A percentile compares a stretch with the other conserved stretches of the same genome.
Evolutionary conservation across 495 filamentous ascomycete species (phyloP).

Genomic region (Penicillium ochrochloron): DNA sequence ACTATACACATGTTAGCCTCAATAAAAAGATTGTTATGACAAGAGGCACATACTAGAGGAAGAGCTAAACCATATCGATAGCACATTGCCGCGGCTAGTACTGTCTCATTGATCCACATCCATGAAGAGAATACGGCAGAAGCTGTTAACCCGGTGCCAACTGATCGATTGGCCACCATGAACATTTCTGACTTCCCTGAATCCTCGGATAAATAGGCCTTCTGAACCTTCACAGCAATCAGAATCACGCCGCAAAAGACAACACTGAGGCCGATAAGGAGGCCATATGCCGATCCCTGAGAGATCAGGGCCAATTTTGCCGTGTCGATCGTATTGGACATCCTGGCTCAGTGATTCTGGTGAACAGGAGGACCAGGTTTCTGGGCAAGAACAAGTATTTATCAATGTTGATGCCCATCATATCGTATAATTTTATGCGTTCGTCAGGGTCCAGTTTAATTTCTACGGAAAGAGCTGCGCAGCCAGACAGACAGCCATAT

Average conservation of each 20-base stretch:
- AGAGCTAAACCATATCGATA: constrained; percentile 46
- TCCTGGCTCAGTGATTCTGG: not conserved
- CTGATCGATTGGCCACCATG: constrained; percentile 55
- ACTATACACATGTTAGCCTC: constrained; percentile 29
- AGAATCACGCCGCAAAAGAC: constrained; percentile 50
- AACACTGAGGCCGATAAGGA: constrained; percentile 48
- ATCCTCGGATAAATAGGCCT: constrained; percentile 48
- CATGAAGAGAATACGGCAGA: constrained; percentile 54
- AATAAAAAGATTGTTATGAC: not conserved
- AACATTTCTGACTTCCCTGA: constrained; percentile 57
- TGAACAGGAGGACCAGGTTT: not conserved
- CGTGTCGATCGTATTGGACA: constrained; percentile 3
- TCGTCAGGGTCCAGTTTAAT: not conserved
- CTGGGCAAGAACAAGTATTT: not conserved
- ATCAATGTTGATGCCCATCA: not conserved
- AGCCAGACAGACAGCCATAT: not conserved
- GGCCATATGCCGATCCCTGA: constrained; percentile 50
- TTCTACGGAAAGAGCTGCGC: not conserved
- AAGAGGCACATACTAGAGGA: constrained; percentile 33
- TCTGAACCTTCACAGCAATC: constrained; percentile 47
- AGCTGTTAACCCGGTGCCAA: constrained; percentile 53
- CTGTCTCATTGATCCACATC: constrained; percentile 56
- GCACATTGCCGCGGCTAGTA: constrained; percentile 43
- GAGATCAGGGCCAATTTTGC: constrained; percentile 30
- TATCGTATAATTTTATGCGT: not conserved